A percentile compares a stretch with the other conserved stretches of the same genome.
Evolutionary conservation across 2,329 filamentous ascomycete species (phyloP).

Genomic region (Corinectria fuckeliana): DNA sequence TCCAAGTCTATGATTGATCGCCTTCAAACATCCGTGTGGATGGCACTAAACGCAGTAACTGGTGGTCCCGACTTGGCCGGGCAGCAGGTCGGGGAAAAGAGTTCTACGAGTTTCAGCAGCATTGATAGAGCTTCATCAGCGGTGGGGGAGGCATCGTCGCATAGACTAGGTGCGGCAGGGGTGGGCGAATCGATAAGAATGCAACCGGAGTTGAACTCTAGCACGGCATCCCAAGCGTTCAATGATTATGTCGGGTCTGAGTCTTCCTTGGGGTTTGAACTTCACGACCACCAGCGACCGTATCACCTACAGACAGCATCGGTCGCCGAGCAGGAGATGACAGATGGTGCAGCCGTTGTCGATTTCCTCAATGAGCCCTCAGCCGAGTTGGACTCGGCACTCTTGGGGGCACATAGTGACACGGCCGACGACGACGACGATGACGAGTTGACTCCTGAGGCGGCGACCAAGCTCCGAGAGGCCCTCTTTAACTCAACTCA

Average conservation of each 20-base stretch:
- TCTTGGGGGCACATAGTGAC: conserved; percentile 30
- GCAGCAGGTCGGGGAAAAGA: conserved; percentile 30
- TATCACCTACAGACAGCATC: background rate
- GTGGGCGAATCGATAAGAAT: conserved; percentile 25
- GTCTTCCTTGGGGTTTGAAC: conserved; percentile 17
- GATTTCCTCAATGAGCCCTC: conserved; percentile 44
- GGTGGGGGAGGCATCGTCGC: conserved; percentile 31
- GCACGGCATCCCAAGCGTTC: conserved; percentile 42
- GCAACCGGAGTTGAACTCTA: conserved; percentile 28
- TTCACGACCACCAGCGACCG: background rate
- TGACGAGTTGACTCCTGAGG: conserved; percentile 38
- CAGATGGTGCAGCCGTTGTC: conserved; percentile 50
- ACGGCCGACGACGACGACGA: conserved; percentile 34
- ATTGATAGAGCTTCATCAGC: conserved; percentile 20
- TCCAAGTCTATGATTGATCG: conserved; percentile 29
- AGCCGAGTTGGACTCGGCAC: conserved; percentile 23
- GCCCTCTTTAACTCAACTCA: conserved; percentile 45
- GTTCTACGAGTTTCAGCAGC: conserved; percentile 20
- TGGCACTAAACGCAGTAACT: conserved; percentile 36
- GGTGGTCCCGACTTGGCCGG: conserved; percentile 25
- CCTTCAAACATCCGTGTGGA: conserved; percentile 37
- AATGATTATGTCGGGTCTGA: conserved; percentile 34
- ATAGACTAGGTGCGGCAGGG: conserved; percentile 23
- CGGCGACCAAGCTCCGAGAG: conserved; percentile 43
- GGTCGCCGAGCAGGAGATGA: conserved; percentile 34